Conservation (phyloP, 2,329 filamentous ascomycete genomes). For the Botryotinia calthae region DNA sequence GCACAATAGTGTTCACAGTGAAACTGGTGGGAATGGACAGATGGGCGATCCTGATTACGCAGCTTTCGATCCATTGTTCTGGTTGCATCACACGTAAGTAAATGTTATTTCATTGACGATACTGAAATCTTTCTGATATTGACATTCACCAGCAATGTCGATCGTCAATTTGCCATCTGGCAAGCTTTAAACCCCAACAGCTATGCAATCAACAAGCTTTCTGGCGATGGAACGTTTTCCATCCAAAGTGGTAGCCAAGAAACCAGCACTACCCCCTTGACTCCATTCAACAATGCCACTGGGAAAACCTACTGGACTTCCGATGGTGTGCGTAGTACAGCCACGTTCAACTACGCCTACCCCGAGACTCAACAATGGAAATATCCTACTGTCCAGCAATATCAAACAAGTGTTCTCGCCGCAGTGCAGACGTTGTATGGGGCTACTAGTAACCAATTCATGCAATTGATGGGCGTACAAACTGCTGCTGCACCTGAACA, state of each 20-base stretch:
- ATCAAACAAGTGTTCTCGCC: constrained; percentile 25
- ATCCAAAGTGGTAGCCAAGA: constrained; percentile 53
- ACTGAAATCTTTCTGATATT: background rate
- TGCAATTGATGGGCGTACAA: constrained; percentile 5
- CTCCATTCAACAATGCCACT: constrained; percentile 60
- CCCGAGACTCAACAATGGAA: constrained; percentile 52
- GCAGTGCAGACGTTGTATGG: constrained; percentile 29
- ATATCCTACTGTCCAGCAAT: constrained; percentile 23
- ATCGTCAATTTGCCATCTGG: constrained; percentile 75
- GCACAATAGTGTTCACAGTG: constrained; percentile 61
- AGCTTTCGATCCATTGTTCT: constrained; percentile 68
- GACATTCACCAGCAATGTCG: constrained; percentile 55
- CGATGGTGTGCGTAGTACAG: constrained; percentile 23
- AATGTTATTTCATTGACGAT: fast-evolving
- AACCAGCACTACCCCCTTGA: constrained; percentile 56
- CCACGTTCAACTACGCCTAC: constrained; percentile 70
- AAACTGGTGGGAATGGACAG: constrained; percentile 57
- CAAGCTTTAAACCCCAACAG: constrained; percentile 67
- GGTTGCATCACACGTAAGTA: constrained; percentile 33
- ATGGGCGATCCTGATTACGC: constrained; percentile 70
- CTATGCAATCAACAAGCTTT: constrained; percentile 59
- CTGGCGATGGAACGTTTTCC: constrained; percentile 60
- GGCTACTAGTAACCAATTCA: constrained; percentile 25
- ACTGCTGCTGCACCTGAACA: background rate
- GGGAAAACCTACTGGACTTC: constrained; percentile 29